Base-by-base conservation (phyloP, 768 basidiomycete genomes). In the Pleurotus giganteus region DNA sequence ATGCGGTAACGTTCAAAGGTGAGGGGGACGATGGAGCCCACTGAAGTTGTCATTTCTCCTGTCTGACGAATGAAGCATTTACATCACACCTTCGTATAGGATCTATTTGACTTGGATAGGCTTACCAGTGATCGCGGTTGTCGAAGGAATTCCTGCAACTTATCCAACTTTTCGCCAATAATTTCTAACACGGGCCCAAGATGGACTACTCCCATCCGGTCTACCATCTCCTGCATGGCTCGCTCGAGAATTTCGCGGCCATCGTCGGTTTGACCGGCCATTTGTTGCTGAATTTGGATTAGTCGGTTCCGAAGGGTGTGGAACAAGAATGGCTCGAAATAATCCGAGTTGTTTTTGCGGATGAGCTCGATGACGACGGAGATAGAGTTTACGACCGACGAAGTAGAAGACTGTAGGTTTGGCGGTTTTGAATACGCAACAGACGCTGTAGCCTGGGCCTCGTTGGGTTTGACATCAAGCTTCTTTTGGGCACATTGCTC, bases 321-420 rank as follows among this genome's bases (percentile, higher is more conserved):
- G 72, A 97, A 98, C 11, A 98, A 79, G 68, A 94, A 96, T 4
- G 95, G 96, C 71, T 99, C 97, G 65, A 97, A 95, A 66, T 94
- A 98, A 68, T 99, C 96, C 34, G 95, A 96, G 68, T 98, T 98
- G 70, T 98, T 98, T 68, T 98, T 94, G 50, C 95, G 83, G 60
- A 98, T 97, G 36, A 97, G 80, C 67, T 98, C 96, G 60, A 95
- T 89, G 57, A 98, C 77, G 63, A 98, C 85, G 39, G 88, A 86
- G 61, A 95, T 89, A 9, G 91, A 87, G 59, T 94, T 85, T 24
- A 89, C 79, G 51, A 98, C 85, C 5, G 92, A 91, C 9, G 94
- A 97, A 1, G 81, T 79, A 6, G 82, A 60, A 63, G 85, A 74
- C 71, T 85, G 62, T 63, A 76, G 69, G 60, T 76, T 73, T 42